Evolutionary conservation across 805 yeast species (phyloP), one percentile per base, ranked within the genome.

Genomic region (Saccharomycopsis sp.): DNA sequence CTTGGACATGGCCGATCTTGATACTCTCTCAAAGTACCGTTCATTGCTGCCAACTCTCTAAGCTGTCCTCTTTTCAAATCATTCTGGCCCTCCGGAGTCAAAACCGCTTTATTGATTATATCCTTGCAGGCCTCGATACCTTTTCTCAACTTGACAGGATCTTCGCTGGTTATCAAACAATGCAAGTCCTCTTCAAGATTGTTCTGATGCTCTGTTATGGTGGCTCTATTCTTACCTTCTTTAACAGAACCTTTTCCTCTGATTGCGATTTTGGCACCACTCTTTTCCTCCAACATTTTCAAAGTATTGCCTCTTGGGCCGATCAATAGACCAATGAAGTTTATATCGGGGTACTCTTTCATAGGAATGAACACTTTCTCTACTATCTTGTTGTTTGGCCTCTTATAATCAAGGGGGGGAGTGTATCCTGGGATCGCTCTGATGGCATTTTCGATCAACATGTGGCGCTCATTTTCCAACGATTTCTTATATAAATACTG

Each of bases 231-330:
- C 57, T 77, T 81, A 23, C 97, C 97, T 54, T 85, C 95, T 55
- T 89, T 89, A 15, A 87, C 94, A 1, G 96, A 88, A 0, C 99
- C 99, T 51, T 82, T 78, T 20, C 99, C 99, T 51, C 99, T 69
- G 37, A 92, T 83, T 2, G 88, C 94, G 45, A 92, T 80, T 50
- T 71, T 75, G 13, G 97, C 96, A 13, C 48, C 48, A 30, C 94
- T 80, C 37, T 80, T 77, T 21, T 74, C 77, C 56, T 89, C 94
- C 59, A 94, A 62, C 51, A 75, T 74, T 46, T 83, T 74, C 52
- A 89, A 62, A 0, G 96, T 89, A 52, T 82, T 80, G 18, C 97
- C 99, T 65, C 99, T 77, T 23, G 99, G 98, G 0, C 99, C 99
- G 37, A 92, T 60, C 16, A 92, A 62, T 39, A 82, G 67, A 0